Evolutionary conservation across 2,329 filamentous ascomycete genomes (phyloP).

Genomic region (Pyrenophora teres): DNA sequence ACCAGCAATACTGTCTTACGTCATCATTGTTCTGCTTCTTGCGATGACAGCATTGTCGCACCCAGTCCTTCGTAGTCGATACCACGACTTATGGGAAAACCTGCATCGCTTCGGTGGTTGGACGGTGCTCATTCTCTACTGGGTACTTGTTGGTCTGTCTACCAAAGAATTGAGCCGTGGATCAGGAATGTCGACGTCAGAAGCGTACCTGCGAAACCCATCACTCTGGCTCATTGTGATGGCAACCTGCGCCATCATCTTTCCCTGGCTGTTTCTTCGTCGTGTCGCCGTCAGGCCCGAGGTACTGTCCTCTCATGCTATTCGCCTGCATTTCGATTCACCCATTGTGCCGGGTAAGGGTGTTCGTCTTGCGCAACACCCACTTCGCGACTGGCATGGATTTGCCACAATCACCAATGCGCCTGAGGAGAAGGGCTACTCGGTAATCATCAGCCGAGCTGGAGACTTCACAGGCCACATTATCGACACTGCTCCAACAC

Average conservation of each 20-base stretch:
- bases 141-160: slow-evolving; percentile 37
- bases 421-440: slow-evolving; percentile 35
- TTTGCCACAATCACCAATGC: slow-evolving; percentile 48
- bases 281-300: slow-evolving; percentile 70
- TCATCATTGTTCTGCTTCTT: slow-evolving; percentile 37
- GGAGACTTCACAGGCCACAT: slow-evolving; percentile 47
- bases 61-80: slow-evolving; percentile 35
- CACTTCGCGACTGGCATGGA: slow-evolving; percentile 46
- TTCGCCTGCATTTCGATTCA: slow-evolving; percentile 64
- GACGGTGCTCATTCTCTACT: slow-evolving; percentile 44
- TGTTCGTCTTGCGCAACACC: slow-evolving; percentile 38
- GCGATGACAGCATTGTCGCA: slow-evolving; percentile 39
- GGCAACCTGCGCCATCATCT: slow-evolving; percentile 69
- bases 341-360: slow-evolving; percentile 40
- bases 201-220: slow-evolving; percentile 33
- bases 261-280: slow-evolving; percentile 75
- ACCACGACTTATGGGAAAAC: slow-evolving; percentile 45
- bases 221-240: slow-evolving; percentile 71
- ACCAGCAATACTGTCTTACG: slow-evolving; percentile 36
- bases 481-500: slow-evolving; percentile 38
- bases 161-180: slow-evolving; percentile 30
- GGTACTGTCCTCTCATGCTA: slow-evolving; percentile 72
- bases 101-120: slow-evolving; percentile 48
- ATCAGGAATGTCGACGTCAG: slow-evolving; percentile 15
- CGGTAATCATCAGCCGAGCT: slow-evolving; percentile 45